Base-by-base conservation (phyloP, 495 filamentous ascomycete species). In the Cudoniella acicularis region DNA sequence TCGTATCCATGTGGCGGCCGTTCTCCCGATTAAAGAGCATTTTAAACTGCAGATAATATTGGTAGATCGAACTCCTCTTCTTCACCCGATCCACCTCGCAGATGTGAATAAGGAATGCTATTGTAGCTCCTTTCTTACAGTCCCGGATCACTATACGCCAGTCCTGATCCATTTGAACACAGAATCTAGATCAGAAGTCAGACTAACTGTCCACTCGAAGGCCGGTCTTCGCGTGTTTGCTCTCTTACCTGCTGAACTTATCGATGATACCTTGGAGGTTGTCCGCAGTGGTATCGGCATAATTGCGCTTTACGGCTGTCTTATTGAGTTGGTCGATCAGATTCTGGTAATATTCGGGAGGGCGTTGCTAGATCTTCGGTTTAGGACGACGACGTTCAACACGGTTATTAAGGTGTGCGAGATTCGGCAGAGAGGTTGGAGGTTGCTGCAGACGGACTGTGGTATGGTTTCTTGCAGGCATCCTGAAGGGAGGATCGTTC, bases 1-100 rank as follows among this genome's bases (percentile, higher is more conserved):
- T 71, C 26, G 52, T 67, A 57, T 73, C 58, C 52, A 66, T 63
- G 21, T 61, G 53, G 49, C 58, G 60, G 40, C 64, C 64, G 21
- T 53, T 67, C 47, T 52, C 45, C 40, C 40, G 43, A 51, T 57
- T 61, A 49, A 63, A 65, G 3, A 65, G 65, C 60, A 67, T 66
- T 49, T 68, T 58, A 52, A 63, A 59, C 61, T 65, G 57, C 51
- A 65, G 62, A 56, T 64, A 60, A 60, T 66, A 70, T 54, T 68
- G 40, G 52, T 51, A 23, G 22, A 49, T 52, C 2, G 53, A 62
- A 26, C 61, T 56, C 30, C 30, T 47, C 42, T 61, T 61, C 13
- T 54, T 62, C 45, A 71, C 64, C 23, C 46, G 49, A 57, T 52
- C 60, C n/a, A 43, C 56, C 22, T 71, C 53, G 57, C 61, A 69